A percentile compares a stretch with the other conserved stretches of the same genome.
phyloP scores from a whole-genome alignment of 306 rosid species.

The Echinosophora koreensis region DNA sequence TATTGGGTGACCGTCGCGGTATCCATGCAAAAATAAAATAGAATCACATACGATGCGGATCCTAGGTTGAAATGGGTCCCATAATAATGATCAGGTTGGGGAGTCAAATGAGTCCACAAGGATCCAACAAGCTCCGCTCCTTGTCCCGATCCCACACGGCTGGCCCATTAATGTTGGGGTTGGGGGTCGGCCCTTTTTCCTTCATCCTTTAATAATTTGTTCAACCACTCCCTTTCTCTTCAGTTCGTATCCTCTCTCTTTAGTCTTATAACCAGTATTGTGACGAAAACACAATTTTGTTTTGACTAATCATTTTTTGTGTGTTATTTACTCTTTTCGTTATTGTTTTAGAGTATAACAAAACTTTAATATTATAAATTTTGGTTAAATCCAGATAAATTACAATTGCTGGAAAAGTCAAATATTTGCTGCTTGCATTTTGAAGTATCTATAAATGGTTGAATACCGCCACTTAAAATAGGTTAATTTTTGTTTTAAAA shows the following conservation, averaged over 20 bases:
- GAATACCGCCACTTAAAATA: neutral
- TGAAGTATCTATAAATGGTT: neutral
- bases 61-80: constrained; percentile 37
- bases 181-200: neutral
- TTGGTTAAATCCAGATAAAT: neutral
- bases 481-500: no score
- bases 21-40: no score
- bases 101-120: constrained; percentile 5
- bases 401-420: neutral
- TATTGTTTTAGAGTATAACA: neutral
- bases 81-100: constrained; percentile 9
- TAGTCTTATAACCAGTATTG: neutral
- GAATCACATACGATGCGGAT: neutral
- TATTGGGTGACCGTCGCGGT: no score
- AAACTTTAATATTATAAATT: neutral
- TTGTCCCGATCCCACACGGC: neutral
- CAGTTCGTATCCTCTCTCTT: neutral
- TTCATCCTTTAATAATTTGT: neutral
- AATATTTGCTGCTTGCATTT: no score
- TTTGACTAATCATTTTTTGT: neutral
- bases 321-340: neutral
- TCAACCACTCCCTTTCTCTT: neutral
- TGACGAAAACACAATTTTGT: neutral
- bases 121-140: constrained; percentile 54
- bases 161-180: constrained; percentile 36